Base-by-base conservation (phyloP, 192 early-diverging fungal genomes). In the Mortierella claussenii region DNA sequence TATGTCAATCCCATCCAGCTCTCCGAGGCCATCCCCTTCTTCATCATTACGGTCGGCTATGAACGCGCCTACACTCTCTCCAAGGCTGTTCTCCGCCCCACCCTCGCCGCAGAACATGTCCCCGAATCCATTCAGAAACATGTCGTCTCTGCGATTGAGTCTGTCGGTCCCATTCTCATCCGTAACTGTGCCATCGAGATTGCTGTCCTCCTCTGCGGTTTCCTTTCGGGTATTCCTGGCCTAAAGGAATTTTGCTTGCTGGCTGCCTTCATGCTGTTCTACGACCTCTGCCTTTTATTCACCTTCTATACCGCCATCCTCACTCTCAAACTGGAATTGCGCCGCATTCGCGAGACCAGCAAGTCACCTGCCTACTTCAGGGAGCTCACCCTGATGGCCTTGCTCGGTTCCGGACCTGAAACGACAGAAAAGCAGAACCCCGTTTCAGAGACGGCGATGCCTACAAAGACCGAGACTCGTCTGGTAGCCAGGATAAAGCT, bases 41-140 rank as follows among this genome's bases (percentile, higher is more conserved):
- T 96, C 46, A 90, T 93, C 32, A 90, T 96, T 48, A 94, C 92
- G 28, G 89, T 98, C 28, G 95, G 95, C 3, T 96, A 96, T 58
- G 96, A 98, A 63, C 90, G 93, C 79, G 92, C 92, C 47, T 89
- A 91, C 78, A 83, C 81, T 15, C 82, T 98, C 56, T 92, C 96
- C 57, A 90, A 92, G 52, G 86, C 92, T 47, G 92, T 98, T 6
- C 83, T 94, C 50, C 85, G 84, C 73, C 23, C 80, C 64, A 54
- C 81, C 66, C 46, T 69, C 46, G 58, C 65, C 32, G 40, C 33
- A 17, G 46, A 65, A 6, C 55, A 65, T 40, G 63, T 75, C n/a
- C 57, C 60, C 36, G 70, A 79, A 27, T 65, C 64, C 4, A 76
- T 71, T 18, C 79, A 79, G 45, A 69, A 81, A 68, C 88, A 88